A percentile compares a stretch with the other conserved stretches of the same genome.
These are phyloP conservation scores for Aspergillus sp. DNA, from an alignment of 2,329 filamentous ascomycete species.

Conservation along the genomic window DNA sequence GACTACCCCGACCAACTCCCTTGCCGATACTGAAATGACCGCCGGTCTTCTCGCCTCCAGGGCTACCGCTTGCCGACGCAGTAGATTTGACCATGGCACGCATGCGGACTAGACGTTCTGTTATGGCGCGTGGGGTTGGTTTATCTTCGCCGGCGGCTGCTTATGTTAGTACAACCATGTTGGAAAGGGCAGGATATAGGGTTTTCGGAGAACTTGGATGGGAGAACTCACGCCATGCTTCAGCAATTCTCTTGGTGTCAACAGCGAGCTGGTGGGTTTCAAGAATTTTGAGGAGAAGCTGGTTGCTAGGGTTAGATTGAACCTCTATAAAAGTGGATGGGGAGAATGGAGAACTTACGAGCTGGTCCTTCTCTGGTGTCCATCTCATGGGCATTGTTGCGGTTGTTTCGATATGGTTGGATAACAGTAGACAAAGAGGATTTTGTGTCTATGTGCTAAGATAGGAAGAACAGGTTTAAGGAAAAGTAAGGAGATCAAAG, in stretches of 20 bases:
- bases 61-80: not conserved
- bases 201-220: too few species aligned
- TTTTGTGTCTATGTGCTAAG: not conserved
- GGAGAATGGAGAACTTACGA: constrained; percentile 29
- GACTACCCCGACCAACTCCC: not conserved
- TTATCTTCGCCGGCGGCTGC: constrained; percentile 22
- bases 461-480: not conserved
- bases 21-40: constrained; percentile 27
- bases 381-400: constrained; percentile 42
- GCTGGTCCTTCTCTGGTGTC: constrained; percentile 43
- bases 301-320: not conserved
- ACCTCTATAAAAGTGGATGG: not conserved
- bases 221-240: constrained; percentile 44
- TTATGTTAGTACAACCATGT: not conserved
- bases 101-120: constrained; percentile 44
- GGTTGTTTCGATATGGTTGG: not conserved
- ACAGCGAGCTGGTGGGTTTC: constrained; percentile 44
- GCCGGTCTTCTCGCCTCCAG: not conserved
- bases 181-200: too few species aligned
- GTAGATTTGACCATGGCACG: constrained; percentile 28
- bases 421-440: not conserved
- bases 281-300: constrained; percentile 48
- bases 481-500: not conserved
- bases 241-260: constrained; percentile 40
- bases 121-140: constrained; percentile 47